phyloP scores from a whole-genome alignment of 805 yeast species.

The Lachancea sp. region DNA sequence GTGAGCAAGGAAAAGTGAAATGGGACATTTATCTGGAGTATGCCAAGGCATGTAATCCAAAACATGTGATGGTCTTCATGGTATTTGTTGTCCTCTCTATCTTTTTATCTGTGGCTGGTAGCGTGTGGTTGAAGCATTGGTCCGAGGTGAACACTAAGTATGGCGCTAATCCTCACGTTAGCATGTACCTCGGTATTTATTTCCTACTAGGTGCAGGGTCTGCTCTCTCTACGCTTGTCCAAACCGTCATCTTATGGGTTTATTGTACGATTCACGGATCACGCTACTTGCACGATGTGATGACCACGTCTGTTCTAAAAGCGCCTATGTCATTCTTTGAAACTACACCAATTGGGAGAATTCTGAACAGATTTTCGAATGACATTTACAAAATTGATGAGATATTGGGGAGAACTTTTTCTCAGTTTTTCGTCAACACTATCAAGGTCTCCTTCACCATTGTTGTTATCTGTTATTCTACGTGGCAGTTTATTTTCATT shows the following conservation, averaged over 20 bases:
- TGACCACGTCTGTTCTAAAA: constrained; percentile 68
- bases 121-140: constrained; percentile 96
- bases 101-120: constrained; percentile 58
- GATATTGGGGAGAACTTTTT: constrained; percentile 59
- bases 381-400: constrained; percentile 90
- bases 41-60: constrained; percentile 79
- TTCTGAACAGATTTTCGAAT: constrained; percentile 83
- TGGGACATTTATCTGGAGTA: constrained; percentile 79
- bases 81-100: constrained; percentile 51
- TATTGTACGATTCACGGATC: constrained; percentile 83
- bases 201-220: constrained; percentile 65
- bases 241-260: constrained; percentile 67
- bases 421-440: constrained; percentile 57
- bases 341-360: constrained; percentile 91
- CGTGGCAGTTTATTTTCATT: constrained; percentile 77
- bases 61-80: constrained; percentile 54
- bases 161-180: constrained; percentile 69
- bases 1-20: constrained; percentile 90
- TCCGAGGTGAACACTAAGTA: constrained; percentile 73
- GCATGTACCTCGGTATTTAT: constrained; percentile 67
- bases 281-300: constrained; percentile 59
- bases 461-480: constrained; percentile 71
- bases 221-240: constrained; percentile 54
- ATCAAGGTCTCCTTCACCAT: constrained; percentile 69
- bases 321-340: constrained; percentile 96